Base-by-base conservation (phyloP, 331 rosid genomes). In the Rosa hybrid region DNA sequence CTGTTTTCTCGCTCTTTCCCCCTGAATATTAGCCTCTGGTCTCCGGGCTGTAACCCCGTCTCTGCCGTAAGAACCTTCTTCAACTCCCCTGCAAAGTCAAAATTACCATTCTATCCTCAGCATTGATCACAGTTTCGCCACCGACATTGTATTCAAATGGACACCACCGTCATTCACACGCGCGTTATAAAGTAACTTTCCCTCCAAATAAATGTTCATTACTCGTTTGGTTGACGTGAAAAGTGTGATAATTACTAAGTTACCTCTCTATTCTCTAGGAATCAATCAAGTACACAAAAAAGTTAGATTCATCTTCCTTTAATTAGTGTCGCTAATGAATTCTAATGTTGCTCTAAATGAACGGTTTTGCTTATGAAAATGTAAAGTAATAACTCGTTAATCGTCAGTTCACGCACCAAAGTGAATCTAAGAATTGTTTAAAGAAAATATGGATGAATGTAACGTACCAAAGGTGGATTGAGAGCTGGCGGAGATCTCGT, bases 1-100 rank as follows among this genome's bases (percentile, higher is more conserved):
- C 86, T 89, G 54, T 91, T 89, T 46, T 89, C 92, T 73, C 97
- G 49, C 86, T 90, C 96, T 71, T 77, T 92, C 4, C 96, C 97
- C 81, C 89, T 73, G 86, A 78, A 94, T 7, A 89, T 30, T 20
- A 89, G 13, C 79, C 84, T 87, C 86, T 94, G 97, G 50, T 90
- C 97, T 21, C 76, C 83, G 0, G 82, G 81, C 77, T 87, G 79
- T 39, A 94, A 60, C 79, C 96, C 92, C 0, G 91, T 90, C 87
- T 89, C 86, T 30, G 67, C 87, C 75, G 90, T 71, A 69, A 92
- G 71, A 49, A 82, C 17, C 92, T 90, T 90, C 94, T 94, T 94
- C 91, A 94, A 84, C 75, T 88, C 94, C 77, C 96, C 98, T 93
- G 91, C 10, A 64, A 63, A 12, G 23, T 1, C 27, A 0, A 27